These are phyloP conservation scores for Penicillium fuscoglaucum DNA, from an alignment of 2,329 filamentous ascomycete species.

Conservation along the genomic window DNA sequence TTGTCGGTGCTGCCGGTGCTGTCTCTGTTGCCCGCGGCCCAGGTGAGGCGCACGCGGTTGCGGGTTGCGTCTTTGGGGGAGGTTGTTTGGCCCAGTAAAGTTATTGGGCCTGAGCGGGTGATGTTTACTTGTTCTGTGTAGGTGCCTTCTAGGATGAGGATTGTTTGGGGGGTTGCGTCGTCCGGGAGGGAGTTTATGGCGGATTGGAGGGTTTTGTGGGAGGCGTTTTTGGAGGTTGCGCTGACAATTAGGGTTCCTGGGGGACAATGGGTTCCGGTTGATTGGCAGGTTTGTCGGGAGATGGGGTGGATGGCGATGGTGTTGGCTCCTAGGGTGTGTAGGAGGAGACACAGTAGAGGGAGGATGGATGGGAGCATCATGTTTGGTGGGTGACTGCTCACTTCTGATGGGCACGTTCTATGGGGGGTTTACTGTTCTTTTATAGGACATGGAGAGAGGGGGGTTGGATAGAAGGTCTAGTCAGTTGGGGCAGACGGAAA, in stretches of 20 bases:
- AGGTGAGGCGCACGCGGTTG: conserved; percentile 59
- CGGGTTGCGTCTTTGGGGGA: conserved; percentile 48
- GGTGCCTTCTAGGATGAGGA: conserved; percentile 60
- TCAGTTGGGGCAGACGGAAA: neutral
- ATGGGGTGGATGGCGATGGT: conserved; percentile 8
- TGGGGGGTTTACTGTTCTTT: neutral
- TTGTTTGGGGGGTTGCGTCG: conserved; percentile 51
- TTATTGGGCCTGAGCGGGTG: conserved; percentile 61
- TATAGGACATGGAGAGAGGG: neutral
- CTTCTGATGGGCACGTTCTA: neutral
- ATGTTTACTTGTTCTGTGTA: conserved; percentile 67
- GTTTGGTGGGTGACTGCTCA: neutral
- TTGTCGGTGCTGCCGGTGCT: conserved; percentile 54
- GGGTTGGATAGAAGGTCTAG: neutral
- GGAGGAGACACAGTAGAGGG: neutral
- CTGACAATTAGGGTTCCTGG: conserved; percentile 33
- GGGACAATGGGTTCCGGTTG: conserved; percentile 27
- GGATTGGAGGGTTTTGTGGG: conserved; percentile 48
- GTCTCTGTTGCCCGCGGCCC: conserved; percentile 57
- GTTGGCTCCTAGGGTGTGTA: neutral
- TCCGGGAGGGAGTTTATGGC: conserved; percentile 51
- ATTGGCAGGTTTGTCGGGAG: conserved; percentile 28
- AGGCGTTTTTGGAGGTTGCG: conserved; percentile 19
- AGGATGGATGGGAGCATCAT: neutral
- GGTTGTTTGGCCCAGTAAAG: conserved; percentile 60